These are phyloP conservation scores for Dinochytrium kinnereticum DNA, from an alignment of 371 early-diverging fungal species.

Conservation along the genomic window DNA sequence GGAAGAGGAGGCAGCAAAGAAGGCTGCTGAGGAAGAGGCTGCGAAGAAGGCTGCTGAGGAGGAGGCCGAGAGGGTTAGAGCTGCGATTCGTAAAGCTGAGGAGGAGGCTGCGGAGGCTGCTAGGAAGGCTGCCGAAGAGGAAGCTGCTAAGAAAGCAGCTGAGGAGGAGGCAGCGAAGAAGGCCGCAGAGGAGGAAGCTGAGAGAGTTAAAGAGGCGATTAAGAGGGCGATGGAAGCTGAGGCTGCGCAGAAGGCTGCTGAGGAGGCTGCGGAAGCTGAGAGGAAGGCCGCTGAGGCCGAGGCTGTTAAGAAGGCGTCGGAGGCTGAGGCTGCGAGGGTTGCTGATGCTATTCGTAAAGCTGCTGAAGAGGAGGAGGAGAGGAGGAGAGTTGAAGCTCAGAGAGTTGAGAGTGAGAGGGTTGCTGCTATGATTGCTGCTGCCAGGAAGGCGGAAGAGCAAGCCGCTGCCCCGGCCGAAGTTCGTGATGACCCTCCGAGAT, in stretches of 20 bases:
- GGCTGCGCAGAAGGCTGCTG: background rate
- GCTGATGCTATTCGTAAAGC: slow-evolving; percentile 1
- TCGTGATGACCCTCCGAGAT: background rate
- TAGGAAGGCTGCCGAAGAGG: background rate
- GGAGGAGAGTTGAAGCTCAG: background rate
- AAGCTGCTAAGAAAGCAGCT: slow-evolving; percentile 3
- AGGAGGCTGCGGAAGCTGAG: slow-evolving; percentile 3
- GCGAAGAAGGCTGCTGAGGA: background rate
- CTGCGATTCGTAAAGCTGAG: background rate
- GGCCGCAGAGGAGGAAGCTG: background rate
- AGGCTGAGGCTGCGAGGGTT: background rate
- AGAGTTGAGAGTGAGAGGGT: slow-evolving; percentile 3
- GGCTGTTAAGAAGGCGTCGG: background rate
- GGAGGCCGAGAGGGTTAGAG: background rate
- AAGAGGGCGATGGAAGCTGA: background rate
- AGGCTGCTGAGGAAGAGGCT: background rate
- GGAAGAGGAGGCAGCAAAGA: background rate
- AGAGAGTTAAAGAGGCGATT: background rate
- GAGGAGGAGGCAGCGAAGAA: background rate
- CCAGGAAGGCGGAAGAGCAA: background rate
- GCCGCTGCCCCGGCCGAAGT: background rate
- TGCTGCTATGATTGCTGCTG: slow-evolving; percentile 1
- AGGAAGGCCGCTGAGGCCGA: background rate
- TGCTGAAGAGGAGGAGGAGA: slow-evolving; percentile 9
- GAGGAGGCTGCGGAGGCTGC: slow-evolving; percentile 2